Base-by-base conservation (phyloP, 2,329 filamentous ascomycete genomes). In the Atkinsonella hypoxylon region DNA sequence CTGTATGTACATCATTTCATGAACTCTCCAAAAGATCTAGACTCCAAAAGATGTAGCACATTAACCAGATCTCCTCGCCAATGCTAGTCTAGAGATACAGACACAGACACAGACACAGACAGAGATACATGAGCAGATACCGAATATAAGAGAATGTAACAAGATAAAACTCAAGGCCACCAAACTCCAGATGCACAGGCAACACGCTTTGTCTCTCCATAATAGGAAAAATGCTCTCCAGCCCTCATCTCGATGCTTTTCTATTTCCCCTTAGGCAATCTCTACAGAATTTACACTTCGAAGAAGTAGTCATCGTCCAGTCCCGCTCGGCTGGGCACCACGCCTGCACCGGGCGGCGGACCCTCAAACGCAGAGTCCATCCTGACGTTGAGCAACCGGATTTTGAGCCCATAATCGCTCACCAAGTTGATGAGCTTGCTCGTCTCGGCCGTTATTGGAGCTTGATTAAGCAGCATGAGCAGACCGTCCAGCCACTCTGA, bases 401-500 rank as follows among this genome's bases (percentile, higher is more conserved):
- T 94, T 72, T 95, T 95, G 55, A 97, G 72, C 4, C 93, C 90
- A 64, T 95, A 97, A 58, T 94, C 87, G 61, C 83, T 82, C 53
- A 97, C 87, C 59, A 96, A 72, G 50, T 83, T 82, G 49, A 96
- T 84, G 54, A 97, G 72, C 67, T 93, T 94, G 64, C 85, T 91
- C 36, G 93, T 97, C 69, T 97, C 91, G 2, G 89, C 81, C n/a
- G 93, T 98, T 63, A 98, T 96, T 18, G 93, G 93, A 53, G 90
- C 82, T 67, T 98, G 93, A 62, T 94, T 89, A 22, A 98, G 76
- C 50, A 98, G 75, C 89, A 98, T 95, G 51, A 97, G 76, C 56
- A 98, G 71, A 1, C 93, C 93, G 64, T 98, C 93, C 5, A 98
- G 76, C 93, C 93, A 98, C 68, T 98, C 93, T 0, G 89, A 94